These are phyloP conservation scores for Blastobotrys illinoisensis DNA, from an alignment of 1,139 yeast species.

Conservation along the genomic window DNA sequence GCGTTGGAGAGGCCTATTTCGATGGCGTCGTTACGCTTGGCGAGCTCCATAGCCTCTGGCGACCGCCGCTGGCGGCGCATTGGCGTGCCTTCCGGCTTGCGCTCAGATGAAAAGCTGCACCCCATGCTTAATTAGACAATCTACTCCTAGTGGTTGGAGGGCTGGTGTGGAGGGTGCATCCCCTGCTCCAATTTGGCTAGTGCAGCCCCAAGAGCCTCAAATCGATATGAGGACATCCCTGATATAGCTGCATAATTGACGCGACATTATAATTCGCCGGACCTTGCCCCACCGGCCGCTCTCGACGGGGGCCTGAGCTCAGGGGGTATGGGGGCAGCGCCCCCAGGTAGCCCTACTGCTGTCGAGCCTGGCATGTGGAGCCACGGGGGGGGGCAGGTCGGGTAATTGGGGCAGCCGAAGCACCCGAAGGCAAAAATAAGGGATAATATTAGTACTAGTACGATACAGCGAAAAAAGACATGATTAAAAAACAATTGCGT, in stretches of 20 bases:
- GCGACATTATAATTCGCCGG: background rate
- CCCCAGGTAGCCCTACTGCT: no score
- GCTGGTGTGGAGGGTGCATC: background rate
- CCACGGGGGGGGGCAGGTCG: no score
- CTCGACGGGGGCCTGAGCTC: no score
- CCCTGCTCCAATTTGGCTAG: background rate
- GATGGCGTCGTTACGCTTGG: conserved; percentile 33
- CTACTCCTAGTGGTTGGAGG: no score
- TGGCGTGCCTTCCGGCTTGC: background rate
- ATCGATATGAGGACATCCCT: background rate
- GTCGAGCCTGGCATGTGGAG: no score
- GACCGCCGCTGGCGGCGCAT: background rate
- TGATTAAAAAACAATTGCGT: background rate
- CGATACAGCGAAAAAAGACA: background rate
- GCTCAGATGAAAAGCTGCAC: background rate
- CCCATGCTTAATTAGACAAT: background rate
- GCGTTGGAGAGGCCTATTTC: conserved; percentile 58
- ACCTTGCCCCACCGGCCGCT: no score
- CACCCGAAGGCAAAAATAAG: background rate
- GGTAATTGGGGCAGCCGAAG: background rate
- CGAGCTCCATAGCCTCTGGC: conserved; percentile 1
- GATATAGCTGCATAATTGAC: background rate
- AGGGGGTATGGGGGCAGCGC: no score
- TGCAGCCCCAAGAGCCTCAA: background rate
- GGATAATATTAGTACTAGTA: background rate